These are phyloP conservation scores for Chloris gayana DNA, from an alignment of 176 grass and related monocot genomes.

Conservation along the genomic window DNA sequence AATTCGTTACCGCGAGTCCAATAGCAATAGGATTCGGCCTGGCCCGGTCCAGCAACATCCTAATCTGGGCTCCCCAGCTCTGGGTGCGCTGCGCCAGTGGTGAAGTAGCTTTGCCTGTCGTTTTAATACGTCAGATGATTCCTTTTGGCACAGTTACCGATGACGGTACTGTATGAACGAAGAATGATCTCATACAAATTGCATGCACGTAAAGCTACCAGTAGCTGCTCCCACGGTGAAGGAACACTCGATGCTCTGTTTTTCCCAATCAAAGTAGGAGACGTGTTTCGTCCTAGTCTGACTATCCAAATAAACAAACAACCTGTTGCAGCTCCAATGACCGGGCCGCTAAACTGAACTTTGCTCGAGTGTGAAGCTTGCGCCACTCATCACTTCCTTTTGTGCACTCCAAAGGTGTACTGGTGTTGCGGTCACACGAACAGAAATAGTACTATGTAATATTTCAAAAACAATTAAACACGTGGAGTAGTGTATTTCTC, in stretches of 20 bases:
- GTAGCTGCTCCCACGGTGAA: not conserved
- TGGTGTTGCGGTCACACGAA: not conserved
- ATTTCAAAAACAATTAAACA: not conserved
- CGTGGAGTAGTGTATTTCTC: not conserved
- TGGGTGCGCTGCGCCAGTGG: not conserved
- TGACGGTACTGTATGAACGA: not conserved
- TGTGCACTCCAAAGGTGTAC: not conserved
- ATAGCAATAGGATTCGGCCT: not conserved
- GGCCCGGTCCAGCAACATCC: not conserved
- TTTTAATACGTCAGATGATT: not conserved
- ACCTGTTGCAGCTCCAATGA: not conserved
- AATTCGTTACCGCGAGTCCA: not conserved
- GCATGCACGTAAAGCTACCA: constrained; percentile 21
- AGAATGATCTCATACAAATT: not conserved
- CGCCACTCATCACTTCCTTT: too few relatives aligned
- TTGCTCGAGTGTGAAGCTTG: not conserved
- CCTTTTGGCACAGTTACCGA: not conserved
- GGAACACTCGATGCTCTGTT: constrained; percentile 23
- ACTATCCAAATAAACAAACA: not conserved
- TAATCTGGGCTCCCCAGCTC: not conserved
- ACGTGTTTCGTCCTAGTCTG: not conserved
- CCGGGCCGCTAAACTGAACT: not conserved
- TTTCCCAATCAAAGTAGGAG: not conserved
- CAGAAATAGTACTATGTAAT: not conserved
- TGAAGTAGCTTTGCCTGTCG: not conserved